Percentiles rank a stretch among this genome's conserved stretches.
phyloP scores from a whole-genome alignment of 2,329 filamentous ascomycete species.

The Clarireedia paspali region DNA sequence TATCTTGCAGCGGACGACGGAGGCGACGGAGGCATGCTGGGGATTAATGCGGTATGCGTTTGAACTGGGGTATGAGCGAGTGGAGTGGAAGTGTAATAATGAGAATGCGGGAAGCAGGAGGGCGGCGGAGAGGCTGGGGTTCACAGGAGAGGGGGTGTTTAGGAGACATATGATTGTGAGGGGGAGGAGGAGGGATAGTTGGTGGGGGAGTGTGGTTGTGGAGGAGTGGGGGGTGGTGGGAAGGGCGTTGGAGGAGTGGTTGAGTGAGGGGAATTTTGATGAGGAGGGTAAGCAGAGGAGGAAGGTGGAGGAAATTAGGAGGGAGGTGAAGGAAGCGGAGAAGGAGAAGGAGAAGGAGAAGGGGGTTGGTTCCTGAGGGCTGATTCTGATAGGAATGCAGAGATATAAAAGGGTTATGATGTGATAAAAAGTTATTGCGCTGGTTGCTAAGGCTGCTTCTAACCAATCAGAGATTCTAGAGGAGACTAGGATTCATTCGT shows the following conservation, averaged over 20 bases:
- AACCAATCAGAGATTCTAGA: no score
- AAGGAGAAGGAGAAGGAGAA: neutral
- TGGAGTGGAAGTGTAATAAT: conserved; percentile 58
- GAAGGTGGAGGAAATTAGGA: conserved; percentile 31
- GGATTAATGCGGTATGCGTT: conserved; percentile 48
- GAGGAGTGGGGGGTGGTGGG: conserved; percentile 46
- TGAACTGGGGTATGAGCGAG: conserved; percentile 45
- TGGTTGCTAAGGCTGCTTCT: no score
- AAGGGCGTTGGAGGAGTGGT: conserved; percentile 44
- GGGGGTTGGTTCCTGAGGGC: neutral
- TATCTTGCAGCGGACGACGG: conserved; percentile 43
- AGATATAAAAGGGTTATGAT: neutral
- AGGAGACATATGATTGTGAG: conserved; percentile 54
- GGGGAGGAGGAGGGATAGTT: conserved; percentile 49
- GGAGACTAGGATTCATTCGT: no score
- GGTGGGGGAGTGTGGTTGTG: conserved; percentile 51
- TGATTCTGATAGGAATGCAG: neutral
- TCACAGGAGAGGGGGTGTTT: conserved; percentile 51
- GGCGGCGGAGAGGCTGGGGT: conserved; percentile 51
- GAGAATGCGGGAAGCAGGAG: conserved; percentile 46
- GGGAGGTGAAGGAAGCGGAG: neutral
- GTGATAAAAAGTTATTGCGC: no score
- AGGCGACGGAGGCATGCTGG: conserved; percentile 50
- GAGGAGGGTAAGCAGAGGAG: conserved; percentile 42
- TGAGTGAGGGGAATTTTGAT: conserved; percentile 36